These are phyloP conservation scores for Comarum palustre DNA, from an alignment of 306 rosid genomes.

Conservation along the genomic window DNA sequence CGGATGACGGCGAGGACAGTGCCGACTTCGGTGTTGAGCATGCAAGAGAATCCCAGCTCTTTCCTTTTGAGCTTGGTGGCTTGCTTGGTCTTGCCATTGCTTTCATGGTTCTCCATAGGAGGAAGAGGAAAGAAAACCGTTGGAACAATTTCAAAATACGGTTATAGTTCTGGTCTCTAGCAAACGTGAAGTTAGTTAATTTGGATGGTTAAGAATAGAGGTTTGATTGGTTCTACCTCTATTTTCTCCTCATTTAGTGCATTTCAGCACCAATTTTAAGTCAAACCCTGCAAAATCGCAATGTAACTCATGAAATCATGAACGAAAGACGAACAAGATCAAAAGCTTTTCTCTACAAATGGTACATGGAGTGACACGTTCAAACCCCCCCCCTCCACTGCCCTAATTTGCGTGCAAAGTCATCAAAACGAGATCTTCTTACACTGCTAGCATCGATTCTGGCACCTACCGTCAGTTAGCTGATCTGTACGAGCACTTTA, in stretches of 20 bases:
- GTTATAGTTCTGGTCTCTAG: slow-evolving; percentile 2
- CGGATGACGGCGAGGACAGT: slow-evolving; percentile 75
- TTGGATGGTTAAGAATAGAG: slow-evolving; percentile 24
- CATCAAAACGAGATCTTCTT: neutral
- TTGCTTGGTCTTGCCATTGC: slow-evolving; percentile 5
- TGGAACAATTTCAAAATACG: slow-evolving; percentile 18
- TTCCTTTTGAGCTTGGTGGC: slow-evolving; percentile 30
- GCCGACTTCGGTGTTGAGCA: slow-evolving; percentile 86
- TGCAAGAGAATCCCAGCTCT: slow-evolving; percentile 73
- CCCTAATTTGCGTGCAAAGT: neutral
- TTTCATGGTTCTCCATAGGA: slow-evolving; percentile 20
- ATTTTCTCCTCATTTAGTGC: slow-evolving; percentile 20
- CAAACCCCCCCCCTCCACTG: neutral
- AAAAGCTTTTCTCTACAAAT: neutral
- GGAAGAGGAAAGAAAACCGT: neutral
- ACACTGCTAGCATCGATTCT: neutral
- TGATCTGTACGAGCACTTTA: slow-evolving; percentile 47
- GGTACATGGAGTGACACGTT: neutral
- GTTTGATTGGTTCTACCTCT: slow-evolving; percentile 23
- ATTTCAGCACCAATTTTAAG: neutral
- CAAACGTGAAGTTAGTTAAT: slow-evolving; percentile 18
- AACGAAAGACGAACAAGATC: neutral
- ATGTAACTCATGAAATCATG: neutral
- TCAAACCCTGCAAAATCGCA: neutral
- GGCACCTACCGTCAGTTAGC: slow-evolving; percentile 28